Evolutionary conservation across 2,329 filamentous ascomycete genomes (phyloP), one percentile per base, ranked within the genome.

Genomic region (Pochonia chlamydosporia): DNA sequence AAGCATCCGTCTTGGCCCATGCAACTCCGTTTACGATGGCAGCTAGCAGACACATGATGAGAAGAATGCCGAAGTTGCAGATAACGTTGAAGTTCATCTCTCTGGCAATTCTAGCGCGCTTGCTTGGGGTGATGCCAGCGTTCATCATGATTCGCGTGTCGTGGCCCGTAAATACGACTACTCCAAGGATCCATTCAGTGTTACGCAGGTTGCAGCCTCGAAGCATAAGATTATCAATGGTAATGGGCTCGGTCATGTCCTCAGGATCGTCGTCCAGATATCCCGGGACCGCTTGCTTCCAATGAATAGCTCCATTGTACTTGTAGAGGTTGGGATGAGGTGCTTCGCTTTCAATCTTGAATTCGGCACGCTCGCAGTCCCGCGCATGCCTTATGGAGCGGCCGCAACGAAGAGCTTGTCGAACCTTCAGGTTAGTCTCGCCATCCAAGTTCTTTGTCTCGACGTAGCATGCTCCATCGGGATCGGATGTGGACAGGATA

Each of bases 101-200:
- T 53, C 89, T 85, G 45, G 91, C 89, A 58, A 99, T 91, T 56
- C 89, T 84, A 31, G 93, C 82, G 52, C 92, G 87, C 73, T 99
- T 99, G 64, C 83, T 95, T 11, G 95, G 93, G 2, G 93, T 99
- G 52, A 92, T 85, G 50, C 93, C 93, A 24, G 93, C 88, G 63
- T 99, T 99, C 72, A 96, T 87, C 93, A 99, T 99, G 64, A 96
- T 97, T 71, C 97, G 99, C 28, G 92, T 96, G 64, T 99, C 92
- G 61, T 91, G 84, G 28, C 93, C 93, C 13, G 93, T 97, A 68
- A 95, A 99, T 16, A 95, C 75, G 43, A 97, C 92, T 3, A 99
- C 79, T 45, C 91, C 93, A 5, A 99, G 78, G 46, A 90, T 78
- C 93, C 93, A 99, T 61, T 97, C 91, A 0, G 93, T 99, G 65